phyloP scores from a whole-genome alignment of 371 early-diverging fungal genomes.

The Saksenaea oblongispora region DNA sequence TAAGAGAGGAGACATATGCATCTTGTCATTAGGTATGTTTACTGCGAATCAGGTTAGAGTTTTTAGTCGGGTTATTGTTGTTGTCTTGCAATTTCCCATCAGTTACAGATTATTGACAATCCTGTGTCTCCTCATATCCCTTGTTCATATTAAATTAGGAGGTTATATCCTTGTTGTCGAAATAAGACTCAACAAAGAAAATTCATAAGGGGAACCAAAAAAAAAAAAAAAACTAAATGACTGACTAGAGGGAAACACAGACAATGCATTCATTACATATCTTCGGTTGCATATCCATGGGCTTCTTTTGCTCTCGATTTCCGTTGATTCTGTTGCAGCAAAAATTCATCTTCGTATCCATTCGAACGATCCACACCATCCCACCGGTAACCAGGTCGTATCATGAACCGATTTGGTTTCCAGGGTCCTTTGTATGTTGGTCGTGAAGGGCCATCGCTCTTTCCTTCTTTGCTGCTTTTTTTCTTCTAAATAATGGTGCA shows the following conservation, averaged over 20 bases:
- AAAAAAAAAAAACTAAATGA: background rate
- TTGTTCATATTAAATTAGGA: constrained; percentile 27
- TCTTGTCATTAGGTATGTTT: background rate
- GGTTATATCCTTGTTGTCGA: constrained; percentile 1
- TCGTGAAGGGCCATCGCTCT: constrained; percentile 36
- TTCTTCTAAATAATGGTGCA: constrained; percentile 17
- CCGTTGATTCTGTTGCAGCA: constrained; percentile 51
- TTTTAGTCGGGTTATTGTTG: constrained; percentile 6
- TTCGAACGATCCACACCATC: constrained; percentile 92
- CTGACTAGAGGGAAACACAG: too few relatives aligned
- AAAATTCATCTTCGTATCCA: constrained; percentile 76
- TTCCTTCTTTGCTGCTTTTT: constrained; percentile 22
- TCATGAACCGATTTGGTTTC: constrained; percentile 83
- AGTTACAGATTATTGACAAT: constrained; percentile 20
- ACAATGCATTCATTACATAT: constrained; percentile 51
- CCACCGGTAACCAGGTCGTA: constrained; percentile 88
- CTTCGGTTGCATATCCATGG: constrained; percentile 69
- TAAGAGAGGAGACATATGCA: background rate
- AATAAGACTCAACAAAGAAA: constrained; percentile 1
- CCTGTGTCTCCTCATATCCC: background rate
- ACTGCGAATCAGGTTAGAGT: too few relatives aligned
- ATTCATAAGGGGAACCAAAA: background rate
- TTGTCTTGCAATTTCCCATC: background rate
- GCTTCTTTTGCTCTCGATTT: constrained; percentile 55
- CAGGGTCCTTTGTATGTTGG: constrained; percentile 64